Evolutionary conservation across 2,329 filamentous ascomycete species (phyloP).

Genomic region (Alternaria sp.): DNA sequence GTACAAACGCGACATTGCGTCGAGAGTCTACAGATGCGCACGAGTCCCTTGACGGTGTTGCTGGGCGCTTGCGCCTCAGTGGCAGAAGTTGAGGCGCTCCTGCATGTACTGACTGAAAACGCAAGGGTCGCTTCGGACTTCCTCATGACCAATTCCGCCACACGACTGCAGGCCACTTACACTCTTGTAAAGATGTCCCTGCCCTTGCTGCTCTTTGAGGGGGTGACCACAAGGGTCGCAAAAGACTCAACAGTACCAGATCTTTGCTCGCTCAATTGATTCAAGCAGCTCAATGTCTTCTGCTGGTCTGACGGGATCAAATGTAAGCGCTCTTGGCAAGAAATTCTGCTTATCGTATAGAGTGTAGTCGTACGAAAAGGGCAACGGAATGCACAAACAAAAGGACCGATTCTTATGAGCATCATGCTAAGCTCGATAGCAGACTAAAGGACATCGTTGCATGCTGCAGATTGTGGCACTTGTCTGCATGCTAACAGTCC

Average conservation of each 20-base stretch:
- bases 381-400: not conserved
- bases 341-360: not conserved
- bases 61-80: not conserved
- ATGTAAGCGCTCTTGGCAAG: not conserved
- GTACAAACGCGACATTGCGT: not conserved
- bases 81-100: not conserved
- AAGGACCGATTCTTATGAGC: not conserved
- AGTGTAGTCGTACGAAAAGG: not conserved
- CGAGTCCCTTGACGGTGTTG: not conserved
- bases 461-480: not conserved
- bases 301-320: not conserved
- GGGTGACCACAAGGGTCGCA: not conserved
- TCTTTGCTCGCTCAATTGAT: not conserved
- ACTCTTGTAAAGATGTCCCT: not conserved
- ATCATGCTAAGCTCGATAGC: not conserved
- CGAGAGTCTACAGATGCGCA: not conserved
- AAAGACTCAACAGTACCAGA: not conserved
- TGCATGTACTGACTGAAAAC: not conserved
- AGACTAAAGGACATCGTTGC: not conserved
- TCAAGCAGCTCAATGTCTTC: not conserved
- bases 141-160: not conserved
- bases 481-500: not conserved
- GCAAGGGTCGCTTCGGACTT: not conserved
- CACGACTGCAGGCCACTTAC: not conserved
- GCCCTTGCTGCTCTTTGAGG: not conserved